Base-by-base conservation (phyloP, 352 stramenopile species). In the Sclerospora graminicola region DNA sequence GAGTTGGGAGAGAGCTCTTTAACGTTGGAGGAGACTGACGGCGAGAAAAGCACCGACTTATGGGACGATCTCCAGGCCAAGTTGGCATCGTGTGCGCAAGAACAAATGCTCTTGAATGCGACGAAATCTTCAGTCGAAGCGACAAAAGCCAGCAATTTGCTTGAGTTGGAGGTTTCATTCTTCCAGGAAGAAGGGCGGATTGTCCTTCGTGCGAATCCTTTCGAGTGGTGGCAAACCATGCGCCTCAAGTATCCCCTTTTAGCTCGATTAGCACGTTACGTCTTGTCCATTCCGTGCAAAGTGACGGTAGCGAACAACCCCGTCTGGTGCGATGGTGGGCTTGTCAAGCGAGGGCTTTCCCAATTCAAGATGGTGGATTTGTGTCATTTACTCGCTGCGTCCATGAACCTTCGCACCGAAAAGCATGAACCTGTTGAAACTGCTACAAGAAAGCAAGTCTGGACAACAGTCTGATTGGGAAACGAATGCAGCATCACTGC, bases 11-110 rank as follows among this genome's bases (percentile, higher is more conserved):
- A 74, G 24, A 58, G 43, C 8, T 48, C 51, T 4, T 65, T 75
- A 1, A 45, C 54, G 1, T 35, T 83, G 9, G 63, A 73, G 2
- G 51, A 49, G 13, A 54, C 39, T 15, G 36, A 30, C 15, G 30
- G 19, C 5, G 29, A 11, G 13, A 65, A 70, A 33, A 64, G 35
- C n/a, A 54, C 63, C 5, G 68, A 84, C 40, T 54, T 88, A 10
- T 88, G 76, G 76, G 76, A 88, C 34, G 76, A 88, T 37, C 56
- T 88, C 6, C 76, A 88, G 48, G 76, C 76, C 7, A 88, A 83
- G 20, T 29, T 88, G 23, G 55, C 70, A 16, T 82, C 66, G 9
- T 85, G 72, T 44, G 76, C 71, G 2, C 69, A 88, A 46, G 76
- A 85, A 52, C 71, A 85, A 43, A 69, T 88, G 69, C 44, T 84